These are phyloP conservation scores for Rhamnella rubrinervis DNA, from an alignment of 331 rosid genomes.

Conservation along the genomic window DNA sequence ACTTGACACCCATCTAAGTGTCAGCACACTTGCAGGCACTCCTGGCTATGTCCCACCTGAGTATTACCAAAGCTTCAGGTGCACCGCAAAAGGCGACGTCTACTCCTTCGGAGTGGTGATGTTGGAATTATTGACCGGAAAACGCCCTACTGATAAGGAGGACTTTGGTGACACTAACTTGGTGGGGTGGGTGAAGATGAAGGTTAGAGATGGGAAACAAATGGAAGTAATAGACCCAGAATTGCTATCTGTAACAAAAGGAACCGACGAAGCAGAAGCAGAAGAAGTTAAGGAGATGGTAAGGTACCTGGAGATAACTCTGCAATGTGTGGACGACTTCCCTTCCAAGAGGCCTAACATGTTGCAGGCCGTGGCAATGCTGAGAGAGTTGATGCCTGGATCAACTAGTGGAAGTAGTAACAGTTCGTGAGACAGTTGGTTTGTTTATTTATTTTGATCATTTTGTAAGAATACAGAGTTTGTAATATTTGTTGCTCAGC, in stretches of 20 bases:
- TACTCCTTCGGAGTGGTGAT: constrained; percentile 96
- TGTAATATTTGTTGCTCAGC: constrained; percentile 47
- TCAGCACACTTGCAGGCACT: constrained; percentile 97
- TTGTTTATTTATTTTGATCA: constrained; percentile 33
- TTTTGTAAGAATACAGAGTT: constrained; percentile 32
- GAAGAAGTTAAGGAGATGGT: constrained; percentile 93
- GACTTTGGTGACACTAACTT: constrained; percentile 95
- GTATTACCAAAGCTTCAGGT: constrained; percentile 94
- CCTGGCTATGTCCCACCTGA: constrained; percentile 99
- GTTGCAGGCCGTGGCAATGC: constrained; percentile 90
- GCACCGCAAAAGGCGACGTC: constrained; percentile 96
- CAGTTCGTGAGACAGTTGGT: constrained; percentile 46
- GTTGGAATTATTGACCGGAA: constrained; percentile 79
- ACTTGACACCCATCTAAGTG: constrained; percentile 94
- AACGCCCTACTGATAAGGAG: constrained; percentile 91
- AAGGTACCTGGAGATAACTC: constrained; percentile 69
- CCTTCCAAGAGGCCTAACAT: constrained; percentile 93
- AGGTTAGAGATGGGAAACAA: constrained; percentile 84
- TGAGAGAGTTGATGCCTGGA: constrained; percentile 78
- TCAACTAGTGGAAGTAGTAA: constrained; percentile 80
- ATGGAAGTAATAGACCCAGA: constrained; percentile 91
- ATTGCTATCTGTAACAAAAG: constrained; percentile 60
- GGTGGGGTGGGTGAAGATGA: constrained; percentile 96
- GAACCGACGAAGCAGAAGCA: constrained; percentile 76
- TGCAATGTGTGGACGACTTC: constrained; percentile 81